These are phyloP conservation scores for Cladosporium velox DNA, from an alignment of 2,329 filamentous ascomycete genomes.

Conservation along the genomic window DNA sequence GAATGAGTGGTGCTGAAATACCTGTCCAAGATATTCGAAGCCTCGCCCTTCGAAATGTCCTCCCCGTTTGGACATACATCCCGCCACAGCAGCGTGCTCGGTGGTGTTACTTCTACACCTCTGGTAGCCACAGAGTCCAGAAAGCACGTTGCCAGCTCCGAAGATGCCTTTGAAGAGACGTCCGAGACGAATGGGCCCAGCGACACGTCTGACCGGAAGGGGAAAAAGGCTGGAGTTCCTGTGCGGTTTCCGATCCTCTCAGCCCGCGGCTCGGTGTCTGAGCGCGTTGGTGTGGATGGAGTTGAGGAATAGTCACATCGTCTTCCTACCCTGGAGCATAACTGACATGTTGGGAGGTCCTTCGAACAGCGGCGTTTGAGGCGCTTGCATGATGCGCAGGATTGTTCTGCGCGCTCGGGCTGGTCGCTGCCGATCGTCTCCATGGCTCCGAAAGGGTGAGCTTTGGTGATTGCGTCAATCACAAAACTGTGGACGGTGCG, in stretches of 20 bases:
- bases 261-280: neutral
- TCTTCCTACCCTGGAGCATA: slow-evolving; percentile 24
- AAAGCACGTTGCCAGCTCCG: slow-evolving; percentile 18
- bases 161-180: neutral
- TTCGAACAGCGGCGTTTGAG: slow-evolving; percentile 28
- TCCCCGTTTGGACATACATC: slow-evolving; percentile 14
- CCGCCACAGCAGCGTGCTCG: slow-evolving; percentile 16
- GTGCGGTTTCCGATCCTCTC: neutral
- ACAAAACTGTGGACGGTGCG: neutral
- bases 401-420: slow-evolving; percentile 13
- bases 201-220: neutral
- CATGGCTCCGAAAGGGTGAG: neutral
- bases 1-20: slow-evolving; percentile 23
- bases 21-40: slow-evolving; percentile 7
- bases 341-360: slow-evolving; percentile 22
- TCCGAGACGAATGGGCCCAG: neutral
- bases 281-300: slow-evolving; percentile 12
- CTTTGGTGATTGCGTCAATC: neutral
- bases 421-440: neutral
- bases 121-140: slow-evolving; percentile 26
- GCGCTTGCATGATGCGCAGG: slow-evolving; percentile 25
- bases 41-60: slow-evolving; percentile 8
- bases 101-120: slow-evolving; percentile 12
- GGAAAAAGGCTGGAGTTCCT: neutral
- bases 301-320: slow-evolving; percentile 24